Evolutionary conservation across 2,329 filamentous ascomycete genomes (phyloP), one percentile per base, ranked within the genome.

Genomic region (Teratosphaeria pseudoeucalypti): DNA sequence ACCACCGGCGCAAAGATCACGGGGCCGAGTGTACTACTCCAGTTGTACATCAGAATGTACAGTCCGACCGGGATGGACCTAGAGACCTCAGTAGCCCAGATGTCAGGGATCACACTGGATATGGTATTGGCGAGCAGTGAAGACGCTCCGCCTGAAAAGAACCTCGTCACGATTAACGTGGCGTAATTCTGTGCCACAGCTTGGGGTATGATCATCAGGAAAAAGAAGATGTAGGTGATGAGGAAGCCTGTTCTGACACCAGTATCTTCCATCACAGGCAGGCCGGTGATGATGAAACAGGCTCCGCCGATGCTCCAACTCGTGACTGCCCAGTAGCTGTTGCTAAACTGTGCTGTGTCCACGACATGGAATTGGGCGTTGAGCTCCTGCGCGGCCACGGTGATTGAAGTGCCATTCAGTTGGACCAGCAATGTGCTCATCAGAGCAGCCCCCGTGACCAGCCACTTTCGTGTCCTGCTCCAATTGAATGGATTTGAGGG

Each of bases 131-230:
- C 69, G 10, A 75, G 61, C 16, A 75, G 57, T 3, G 69, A 65
- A 2, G 70, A 72, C 56, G 68, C 71, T 19, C 74, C 74, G 52
- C 74, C 74, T 19, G 68, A 66, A 61, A 76, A 71, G 63, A 75
- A 71, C 9, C 74, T 65, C 10, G 69, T 70, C 4, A 74, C 63
- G 52, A 75, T 61, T 55, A 76, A 61, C 5, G 74, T 75, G 16
- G 70, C 71, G 52, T 69, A 76, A 60, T 73, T 75, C n/a, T 65
- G 66, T 0, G 73, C 74, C 0, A 75, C 60, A 2, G 73, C 74
- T 59, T 75, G 73, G 1, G 72, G 71, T n/a, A 76, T 70, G 47
- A 75, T 64, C 65, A 74, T 74, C 27, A 71, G 58, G 47, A 74
- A 57, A 59, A 75, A 73, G 53, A 74, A 60, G 19, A 63, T 54